Evolutionary conservation across 441 rosid species (phyloP).

Genomic region (Hura crepitans): DNA sequence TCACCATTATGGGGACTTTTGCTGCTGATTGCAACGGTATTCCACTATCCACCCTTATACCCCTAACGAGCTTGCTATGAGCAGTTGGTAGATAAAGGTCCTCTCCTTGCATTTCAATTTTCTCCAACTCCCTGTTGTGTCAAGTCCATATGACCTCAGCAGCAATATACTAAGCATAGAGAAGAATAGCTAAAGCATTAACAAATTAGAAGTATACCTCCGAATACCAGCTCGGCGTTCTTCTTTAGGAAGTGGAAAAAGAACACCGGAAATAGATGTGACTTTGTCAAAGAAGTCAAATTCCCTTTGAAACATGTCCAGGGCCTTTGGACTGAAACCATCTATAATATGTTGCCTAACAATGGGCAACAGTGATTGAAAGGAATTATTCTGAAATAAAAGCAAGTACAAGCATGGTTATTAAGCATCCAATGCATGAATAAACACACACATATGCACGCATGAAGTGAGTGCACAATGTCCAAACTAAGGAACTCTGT

Average conservation of each 20-base stretch:
- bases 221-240: conserved; percentile 96
- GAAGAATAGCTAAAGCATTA: conserved; percentile 12
- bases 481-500: background rate
- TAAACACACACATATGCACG: background rate
- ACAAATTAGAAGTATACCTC: conserved; percentile 41
- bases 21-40: conserved; percentile 98
- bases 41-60: conserved; percentile 88
- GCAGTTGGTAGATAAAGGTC: conserved; percentile 97
- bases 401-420: conserved; percentile 20
- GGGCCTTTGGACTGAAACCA: conserved; percentile 76
- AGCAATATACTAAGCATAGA: conserved; percentile 15
- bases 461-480: background rate
- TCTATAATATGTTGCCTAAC: conserved; percentile 84
- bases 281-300: conserved; percentile 93
- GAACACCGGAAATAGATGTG: conserved; percentile 83
- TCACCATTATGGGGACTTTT: conserved; percentile 94
- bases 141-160: conserved; percentile 25
- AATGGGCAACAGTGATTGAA: conserved; percentile 69
- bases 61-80: conserved; percentile 79
- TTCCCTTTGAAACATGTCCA: conserved; percentile 74
- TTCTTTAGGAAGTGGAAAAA: conserved; percentile 78
- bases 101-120: conserved; percentile 79
- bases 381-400: conserved; percentile 61
- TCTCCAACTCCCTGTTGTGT: conserved; percentile 74
- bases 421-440: conserved; percentile 14